These are phyloP conservation scores for Pelagophyceae sp. DNA, from an alignment of 352 stramenopile species.

Conservation along the genomic window DNA sequence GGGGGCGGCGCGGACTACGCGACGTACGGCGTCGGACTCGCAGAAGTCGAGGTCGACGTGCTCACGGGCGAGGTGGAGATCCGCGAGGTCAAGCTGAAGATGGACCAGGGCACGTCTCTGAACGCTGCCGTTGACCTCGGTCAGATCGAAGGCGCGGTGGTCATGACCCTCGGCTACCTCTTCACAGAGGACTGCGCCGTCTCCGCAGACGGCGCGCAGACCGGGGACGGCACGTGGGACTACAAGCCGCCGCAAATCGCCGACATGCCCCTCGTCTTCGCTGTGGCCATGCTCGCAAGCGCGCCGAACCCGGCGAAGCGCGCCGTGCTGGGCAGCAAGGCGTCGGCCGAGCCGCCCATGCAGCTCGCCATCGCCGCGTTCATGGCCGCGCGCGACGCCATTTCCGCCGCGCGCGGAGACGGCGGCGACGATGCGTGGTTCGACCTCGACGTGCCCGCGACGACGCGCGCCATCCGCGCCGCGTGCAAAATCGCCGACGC, in stretches of 20 bases:
- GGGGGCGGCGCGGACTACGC: slow-evolving; percentile 42
- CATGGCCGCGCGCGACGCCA: slow-evolving; percentile 43
- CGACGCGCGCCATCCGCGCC: slow-evolving; percentile 27
- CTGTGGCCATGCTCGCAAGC: slow-evolving; percentile 46
- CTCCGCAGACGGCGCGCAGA: slow-evolving; percentile 27
- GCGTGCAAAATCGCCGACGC: background rate
- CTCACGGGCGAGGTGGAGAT: slow-evolving; percentile 51
- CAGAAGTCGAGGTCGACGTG: slow-evolving; percentile 49
- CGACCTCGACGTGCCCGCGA: slow-evolving; percentile 45
- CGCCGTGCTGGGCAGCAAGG: slow-evolving; percentile 45
- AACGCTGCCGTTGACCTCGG: slow-evolving; percentile 51
- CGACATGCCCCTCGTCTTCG: slow-evolving; percentile 43
- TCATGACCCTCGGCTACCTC: slow-evolving; percentile 51
- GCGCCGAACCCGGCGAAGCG: slow-evolving; percentile 23
- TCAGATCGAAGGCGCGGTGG: slow-evolving; percentile 54
- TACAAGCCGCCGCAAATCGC: slow-evolving; percentile 45
- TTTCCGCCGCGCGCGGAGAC: slow-evolving; percentile 39
- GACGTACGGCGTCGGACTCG: slow-evolving; percentile 43
- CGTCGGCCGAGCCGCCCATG: slow-evolving; percentile 46
- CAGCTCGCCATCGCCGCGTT: slow-evolving; percentile 40
- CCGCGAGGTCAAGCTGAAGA: slow-evolving; percentile 40
- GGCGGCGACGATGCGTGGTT: slow-evolving; percentile 37
- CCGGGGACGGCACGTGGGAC: slow-evolving; percentile 45
- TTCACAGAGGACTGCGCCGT: slow-evolving; percentile 38
- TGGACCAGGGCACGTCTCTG: slow-evolving; percentile 49